Percentiles rank a stretch among this genome's conserved stretches.
phyloP scores from a whole-genome alignment of 345 rosid genomes.

The Citropsis articulata region DNA sequence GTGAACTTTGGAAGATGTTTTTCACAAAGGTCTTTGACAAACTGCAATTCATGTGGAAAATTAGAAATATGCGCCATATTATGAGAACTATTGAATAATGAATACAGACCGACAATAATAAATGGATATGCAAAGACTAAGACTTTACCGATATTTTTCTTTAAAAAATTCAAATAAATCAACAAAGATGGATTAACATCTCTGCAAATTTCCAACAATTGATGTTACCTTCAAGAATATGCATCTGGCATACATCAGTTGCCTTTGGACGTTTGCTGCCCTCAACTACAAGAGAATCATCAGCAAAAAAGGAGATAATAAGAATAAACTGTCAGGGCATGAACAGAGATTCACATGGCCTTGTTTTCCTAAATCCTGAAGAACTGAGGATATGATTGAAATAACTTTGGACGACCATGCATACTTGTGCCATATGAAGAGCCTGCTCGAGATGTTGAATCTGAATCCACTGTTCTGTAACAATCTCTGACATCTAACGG shows the following conservation, averaged over 20 bases:
- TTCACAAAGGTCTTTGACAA: slow-evolving; percentile 32
- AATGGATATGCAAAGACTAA: not conserved
- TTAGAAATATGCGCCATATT: not conserved
- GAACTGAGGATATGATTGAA: not conserved
- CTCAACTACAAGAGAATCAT: slow-evolving; percentile 37
- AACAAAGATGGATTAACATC: not conserved
- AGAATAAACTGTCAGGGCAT: not conserved
- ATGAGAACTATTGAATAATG: not conserved
- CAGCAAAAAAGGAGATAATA: not conserved
- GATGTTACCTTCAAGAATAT: slow-evolving; percentile 54
- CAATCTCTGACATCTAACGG: slow-evolving; percentile 49
- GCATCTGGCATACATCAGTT: slow-evolving; percentile 31
- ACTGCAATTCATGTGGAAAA: slow-evolving; percentile 27
- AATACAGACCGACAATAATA: not conserved
- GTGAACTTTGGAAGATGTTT: slow-evolving; percentile 33
- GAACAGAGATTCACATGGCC: not conserved
- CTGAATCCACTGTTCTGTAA: slow-evolving; percentile 69
- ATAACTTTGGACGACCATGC: slow-evolving; percentile 7
- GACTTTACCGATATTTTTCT: not conserved
- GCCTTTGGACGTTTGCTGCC: slow-evolving; percentile 33
- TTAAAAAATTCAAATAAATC: not conserved
- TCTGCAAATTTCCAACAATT: not conserved
- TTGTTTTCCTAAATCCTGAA: not conserved
- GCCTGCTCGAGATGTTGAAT: slow-evolving; percentile 74
- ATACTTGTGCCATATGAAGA: slow-evolving; percentile 40